phyloP scores from a whole-genome alignment of 768 basidiomycete genomes.

The Cyclocybe cylindracea region DNA sequence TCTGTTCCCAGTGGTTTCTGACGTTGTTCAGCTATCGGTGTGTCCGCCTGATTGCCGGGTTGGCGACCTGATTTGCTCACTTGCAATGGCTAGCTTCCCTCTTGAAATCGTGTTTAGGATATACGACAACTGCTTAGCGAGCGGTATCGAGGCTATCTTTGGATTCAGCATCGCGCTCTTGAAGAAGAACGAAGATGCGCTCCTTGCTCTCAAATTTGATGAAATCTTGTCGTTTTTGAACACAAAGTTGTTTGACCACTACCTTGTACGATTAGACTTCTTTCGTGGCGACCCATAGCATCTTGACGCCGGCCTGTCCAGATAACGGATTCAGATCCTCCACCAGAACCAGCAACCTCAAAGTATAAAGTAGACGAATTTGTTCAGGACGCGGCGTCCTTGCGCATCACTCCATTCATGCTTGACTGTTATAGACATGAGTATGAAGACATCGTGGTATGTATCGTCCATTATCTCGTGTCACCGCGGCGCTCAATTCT shows the following conservation, averaged over 20 bases:
- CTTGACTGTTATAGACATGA: constrained; percentile 87
- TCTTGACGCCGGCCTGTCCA: neutral
- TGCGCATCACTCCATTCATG: constrained; percentile 95
- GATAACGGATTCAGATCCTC: constrained; percentile 21
- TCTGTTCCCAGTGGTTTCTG: constrained; percentile 97
- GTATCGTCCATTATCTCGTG: constrained; percentile 8
- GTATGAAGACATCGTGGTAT: constrained; percentile 76
- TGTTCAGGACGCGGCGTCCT: constrained; percentile 81
- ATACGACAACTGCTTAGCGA: constrained; percentile 95
- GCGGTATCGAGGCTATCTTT: constrained; percentile 96
- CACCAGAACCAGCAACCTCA: constrained; percentile 24
- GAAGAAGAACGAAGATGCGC: constrained; percentile 80
- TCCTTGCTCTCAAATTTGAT: constrained; percentile 88
- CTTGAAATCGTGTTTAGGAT: constrained; percentile 94
- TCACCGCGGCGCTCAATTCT: neutral
- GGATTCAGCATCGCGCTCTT: constrained; percentile 89
- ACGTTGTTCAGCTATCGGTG: constrained; percentile 96
- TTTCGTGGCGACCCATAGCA: neutral
- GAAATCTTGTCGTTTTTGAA: constrained; percentile 87
- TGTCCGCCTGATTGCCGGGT: constrained; percentile 16
- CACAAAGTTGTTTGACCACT: constrained; percentile 77
- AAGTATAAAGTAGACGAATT: constrained; percentile 78
- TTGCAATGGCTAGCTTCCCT: constrained; percentile 67
- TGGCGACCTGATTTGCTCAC: neutral
- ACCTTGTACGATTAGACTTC: constrained; percentile 43